Base-by-base conservation (phyloP, 108 stramenopile genomes). In the Nannochloropsis gaditana region DNA sequence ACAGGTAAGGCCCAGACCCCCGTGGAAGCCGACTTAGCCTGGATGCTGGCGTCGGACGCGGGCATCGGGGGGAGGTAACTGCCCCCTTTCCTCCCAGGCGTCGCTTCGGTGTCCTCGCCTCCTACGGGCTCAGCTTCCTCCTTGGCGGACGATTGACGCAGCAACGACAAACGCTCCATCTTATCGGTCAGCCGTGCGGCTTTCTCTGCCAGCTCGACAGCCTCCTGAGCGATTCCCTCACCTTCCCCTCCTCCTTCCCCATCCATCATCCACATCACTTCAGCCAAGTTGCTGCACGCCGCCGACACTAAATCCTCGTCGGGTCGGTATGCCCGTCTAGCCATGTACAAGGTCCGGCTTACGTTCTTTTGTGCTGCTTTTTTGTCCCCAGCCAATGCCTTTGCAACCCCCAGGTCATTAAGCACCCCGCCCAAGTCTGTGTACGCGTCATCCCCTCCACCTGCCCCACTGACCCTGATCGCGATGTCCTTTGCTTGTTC, bases 231-330 rank as follows among this genome's bases (percentile, higher is more conserved):
- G 31, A 31, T 31, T 31, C n/a, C 59, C 59, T 73, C 59, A 15
- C 59, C 15, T 6, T 73, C 59, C 59, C 59, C 2, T n/a, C n/a
- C 59, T n/a, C 59, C 59, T 4, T 73, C n/a, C 59, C n/a, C 0
- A 15, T n/a, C 59, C 59, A 15, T 73, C 8, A n/a, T n/a, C n/a
- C 59, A n/a, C 59, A 73, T 73, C 19, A 3, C 59, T n/a, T 73
- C 59, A 15, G 59, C 59, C 59, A 73, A n/a, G 8, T 73, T 73
- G 8, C 59, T 73, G n/a, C 59, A 73, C 15, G 59, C 59, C 59
- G 59, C 59, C n/a, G 59, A 73, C n/a, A 73, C n/a, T n/a, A 73
- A 73, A n/a, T 73, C 59, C 59, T 73, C 59, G 59, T 73, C 59
- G n/a, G 59, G 59, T 4, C 59, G 59, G 59, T 73, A 73, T 4